Conservation (phyloP, 2,329 filamentous ascomycete genomes). For the Venturia pyrina region DNA sequence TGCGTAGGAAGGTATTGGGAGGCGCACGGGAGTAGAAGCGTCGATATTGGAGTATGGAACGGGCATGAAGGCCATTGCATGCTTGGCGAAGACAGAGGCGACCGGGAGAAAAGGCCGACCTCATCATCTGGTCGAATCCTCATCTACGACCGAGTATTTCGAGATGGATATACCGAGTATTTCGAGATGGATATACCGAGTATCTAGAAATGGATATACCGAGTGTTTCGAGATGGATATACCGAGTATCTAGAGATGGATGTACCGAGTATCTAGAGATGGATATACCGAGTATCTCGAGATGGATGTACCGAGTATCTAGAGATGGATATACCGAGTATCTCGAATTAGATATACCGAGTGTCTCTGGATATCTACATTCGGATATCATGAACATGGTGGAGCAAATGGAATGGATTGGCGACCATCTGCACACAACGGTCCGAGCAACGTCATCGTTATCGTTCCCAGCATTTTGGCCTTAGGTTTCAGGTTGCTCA, state of each 20-base stretch:
- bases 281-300: too few relatives aligned
- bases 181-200: too few relatives aligned
- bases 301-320: too few relatives aligned
- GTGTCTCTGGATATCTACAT: too few relatives aligned
- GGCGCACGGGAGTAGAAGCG: conserved; percentile 8
- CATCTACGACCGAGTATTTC: background rate
- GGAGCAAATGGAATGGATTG: background rate
- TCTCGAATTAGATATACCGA: too few relatives aligned
- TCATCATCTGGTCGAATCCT: conserved; percentile 30
- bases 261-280: too few relatives aligned
- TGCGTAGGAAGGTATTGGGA: conserved; percentile 11
- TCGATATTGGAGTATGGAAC: conserved; percentile 14
- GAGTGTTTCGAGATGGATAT: too few relatives aligned
- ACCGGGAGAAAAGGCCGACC: conserved; percentile 37
- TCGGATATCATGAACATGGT: background rate
- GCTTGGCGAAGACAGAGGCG: conserved; percentile 39
- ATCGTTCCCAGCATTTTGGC: background rate
- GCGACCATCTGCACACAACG: background rate
- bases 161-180: too few relatives aligned
- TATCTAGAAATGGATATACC: too few relatives aligned
- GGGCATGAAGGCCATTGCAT: conserved; percentile 19
- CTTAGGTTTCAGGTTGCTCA: background rate
- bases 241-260: too few relatives aligned
- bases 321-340: too few relatives aligned
- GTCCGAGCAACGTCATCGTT: background rate